Evolutionary conservation across 1,284 basidiomycete genomes (phyloP).

Genomic region (Boletellus sp.): DNA sequence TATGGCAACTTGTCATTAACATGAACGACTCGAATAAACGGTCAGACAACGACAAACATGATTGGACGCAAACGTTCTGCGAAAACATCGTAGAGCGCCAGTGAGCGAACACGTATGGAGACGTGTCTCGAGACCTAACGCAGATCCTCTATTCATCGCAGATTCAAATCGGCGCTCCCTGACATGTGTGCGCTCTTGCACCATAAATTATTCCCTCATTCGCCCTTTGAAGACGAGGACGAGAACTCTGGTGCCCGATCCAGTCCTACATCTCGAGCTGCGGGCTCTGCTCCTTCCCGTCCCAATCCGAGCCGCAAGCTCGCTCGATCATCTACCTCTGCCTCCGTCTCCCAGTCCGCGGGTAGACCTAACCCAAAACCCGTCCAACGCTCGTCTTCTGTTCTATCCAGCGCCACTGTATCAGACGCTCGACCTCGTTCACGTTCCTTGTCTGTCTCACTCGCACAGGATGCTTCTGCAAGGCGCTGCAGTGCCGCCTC

Average conservation of each 20-base stretch:
- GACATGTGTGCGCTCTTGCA: conserved; percentile 56
- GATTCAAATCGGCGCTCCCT: conserved; percentile 56
- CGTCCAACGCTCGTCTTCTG: conserved; percentile 20
- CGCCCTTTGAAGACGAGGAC: conserved; percentile 52
- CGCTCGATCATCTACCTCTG: conserved; percentile 12
- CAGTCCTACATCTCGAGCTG: conserved; percentile 11
- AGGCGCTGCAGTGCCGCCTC: conserved; percentile 38
- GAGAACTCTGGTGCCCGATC: conserved; percentile 21
- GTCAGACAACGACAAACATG: conserved; percentile 39
- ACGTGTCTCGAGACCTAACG: background rate
- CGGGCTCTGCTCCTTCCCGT: conserved; percentile 3
- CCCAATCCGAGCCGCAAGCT: conserved; percentile 14
- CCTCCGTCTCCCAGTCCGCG: conserved; percentile 16
- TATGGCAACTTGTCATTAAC: conserved; percentile 62
- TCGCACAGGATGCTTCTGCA: conserved; percentile 49
- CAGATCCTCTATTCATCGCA: conserved; percentile 22
- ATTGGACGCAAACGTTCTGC: conserved; percentile 72
- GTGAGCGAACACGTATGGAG: conserved; percentile 38
- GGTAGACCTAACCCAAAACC: conserved; percentile 5
- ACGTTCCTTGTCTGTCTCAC: conserved; percentile 62
- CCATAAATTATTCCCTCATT: conserved; percentile 62
- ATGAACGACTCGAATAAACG: conserved; percentile 28
- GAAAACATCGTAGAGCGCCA: conserved; percentile 59
- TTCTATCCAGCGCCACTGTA: conserved; percentile 10
- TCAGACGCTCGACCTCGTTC: conserved; percentile 45